Conservation (phyloP, 2,329 filamentous ascomycete species). For the Exophiala mesophila region DNA sequence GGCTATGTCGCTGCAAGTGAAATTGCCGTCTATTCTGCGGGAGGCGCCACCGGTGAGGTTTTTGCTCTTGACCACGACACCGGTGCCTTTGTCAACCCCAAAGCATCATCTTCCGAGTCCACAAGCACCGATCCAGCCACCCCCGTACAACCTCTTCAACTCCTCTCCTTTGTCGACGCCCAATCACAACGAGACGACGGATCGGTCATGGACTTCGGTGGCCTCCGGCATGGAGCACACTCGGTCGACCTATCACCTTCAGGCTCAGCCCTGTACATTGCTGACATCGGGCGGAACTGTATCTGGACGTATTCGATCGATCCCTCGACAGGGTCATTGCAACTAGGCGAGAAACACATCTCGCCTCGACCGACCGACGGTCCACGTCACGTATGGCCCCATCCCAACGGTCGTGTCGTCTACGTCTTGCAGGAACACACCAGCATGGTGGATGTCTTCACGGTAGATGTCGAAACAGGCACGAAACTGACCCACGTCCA, state of each 20-base stretch:
- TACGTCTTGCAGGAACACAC: slow-evolving; percentile 27
- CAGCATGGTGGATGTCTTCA: slow-evolving; percentile 27
- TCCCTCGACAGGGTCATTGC: slow-evolving; percentile 9
- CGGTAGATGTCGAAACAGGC: neutral
- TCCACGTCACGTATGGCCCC: slow-evolving; percentile 26
- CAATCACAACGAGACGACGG: slow-evolving; percentile 21
- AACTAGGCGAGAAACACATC: slow-evolving; percentile 22
- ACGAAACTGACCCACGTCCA: slow-evolving; percentile 21
- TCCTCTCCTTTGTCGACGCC: slow-evolving; percentile 21
- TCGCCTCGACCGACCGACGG: slow-evolving; percentile 24
- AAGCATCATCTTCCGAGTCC: neutral
- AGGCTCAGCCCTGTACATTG: slow-evolving; percentile 26
- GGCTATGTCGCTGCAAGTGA: slow-evolving; percentile 25
- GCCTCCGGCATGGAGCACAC: slow-evolving; percentile 28
- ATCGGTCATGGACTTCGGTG: slow-evolving; percentile 27
- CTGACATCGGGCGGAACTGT: slow-evolving; percentile 29
- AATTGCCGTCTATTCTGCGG: slow-evolving; percentile 24
- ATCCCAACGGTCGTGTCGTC: slow-evolving; percentile 23
- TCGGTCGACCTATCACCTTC: slow-evolving; percentile 27
- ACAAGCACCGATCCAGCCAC: too few relatives aligned
- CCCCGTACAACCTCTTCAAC: slow-evolving; percentile 21
- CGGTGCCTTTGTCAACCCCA: slow-evolving; percentile 17
- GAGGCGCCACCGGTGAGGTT: slow-evolving; percentile 27
- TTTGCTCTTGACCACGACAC: slow-evolving; percentile 23
- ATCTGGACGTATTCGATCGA: slow-evolving; percentile 26